Conservation (phyloP, 2,329 filamentous ascomycete species). For the Penicillium crustosum region DNA sequence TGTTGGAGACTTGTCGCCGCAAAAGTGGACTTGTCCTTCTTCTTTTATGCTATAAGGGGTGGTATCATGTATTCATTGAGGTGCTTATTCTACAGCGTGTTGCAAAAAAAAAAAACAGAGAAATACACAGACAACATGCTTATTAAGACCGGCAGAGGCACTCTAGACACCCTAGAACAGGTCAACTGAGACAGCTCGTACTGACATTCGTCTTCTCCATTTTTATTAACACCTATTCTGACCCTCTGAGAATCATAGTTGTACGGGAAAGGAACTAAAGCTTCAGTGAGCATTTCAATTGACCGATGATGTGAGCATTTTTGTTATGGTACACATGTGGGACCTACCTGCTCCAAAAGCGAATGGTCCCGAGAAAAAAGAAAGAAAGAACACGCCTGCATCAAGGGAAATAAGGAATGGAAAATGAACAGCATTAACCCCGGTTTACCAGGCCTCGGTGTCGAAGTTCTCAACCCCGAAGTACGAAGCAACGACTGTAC, state of each 20-base stretch:
- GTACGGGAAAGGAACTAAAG: background rate
- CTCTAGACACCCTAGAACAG: background rate
- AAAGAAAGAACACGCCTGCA: slow-evolving; percentile 12
- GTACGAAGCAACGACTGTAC: slow-evolving; percentile 94
- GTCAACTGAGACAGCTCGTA: background rate
- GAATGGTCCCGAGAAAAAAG: slow-evolving; percentile 4
- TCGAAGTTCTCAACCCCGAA: slow-evolving; percentile 98
- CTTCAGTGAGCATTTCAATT: background rate
- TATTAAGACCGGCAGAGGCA: background rate
- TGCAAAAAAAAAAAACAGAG: background rate
- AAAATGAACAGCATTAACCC: background rate
- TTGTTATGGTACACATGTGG: slow-evolving; percentile 14
- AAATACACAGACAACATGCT: background rate
- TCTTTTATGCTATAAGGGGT: background rate
- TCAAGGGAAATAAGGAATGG: slow-evolving; percentile 8
- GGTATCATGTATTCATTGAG: background rate
- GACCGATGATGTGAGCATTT: slow-evolving; percentile 7
- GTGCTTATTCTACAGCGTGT: background rate
- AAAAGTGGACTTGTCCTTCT: background rate
- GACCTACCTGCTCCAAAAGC: slow-evolving; percentile 7
- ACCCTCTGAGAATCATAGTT: background rate
- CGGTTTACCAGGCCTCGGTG: slow-evolving; percentile 27
- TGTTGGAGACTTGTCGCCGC: too few species aligned
- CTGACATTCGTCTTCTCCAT: background rate
- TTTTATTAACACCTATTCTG: background rate